Evolutionary conservation across 2,329 filamentous ascomycete genomes (phyloP).

Genomic region (Dothideomycetes sp.): DNA sequence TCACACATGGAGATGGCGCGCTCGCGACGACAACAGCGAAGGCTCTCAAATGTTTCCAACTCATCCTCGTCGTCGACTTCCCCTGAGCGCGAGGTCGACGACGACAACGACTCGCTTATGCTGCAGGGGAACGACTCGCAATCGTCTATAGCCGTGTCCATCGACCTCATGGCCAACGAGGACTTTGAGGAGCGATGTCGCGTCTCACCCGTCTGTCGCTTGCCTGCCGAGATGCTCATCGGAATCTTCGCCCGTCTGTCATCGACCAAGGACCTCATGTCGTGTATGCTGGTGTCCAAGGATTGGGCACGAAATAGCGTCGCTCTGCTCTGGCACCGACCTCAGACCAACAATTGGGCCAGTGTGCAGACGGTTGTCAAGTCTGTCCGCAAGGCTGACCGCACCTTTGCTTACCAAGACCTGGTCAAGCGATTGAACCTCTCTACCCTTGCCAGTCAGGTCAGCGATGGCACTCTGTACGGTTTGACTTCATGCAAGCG

Average conservation of each 20-base stretch:
- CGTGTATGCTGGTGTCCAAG: conserved; percentile 89
- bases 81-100: conserved; percentile 66
- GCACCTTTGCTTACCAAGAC: conserved; percentile 80
- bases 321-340: conserved; percentile 88
- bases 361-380: conserved; percentile 73
- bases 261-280: conserved; percentile 62
- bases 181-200: conserved; percentile 44
- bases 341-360: conserved; percentile 77
- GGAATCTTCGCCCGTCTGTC: conserved; percentile 79
- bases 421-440: conserved; percentile 90
- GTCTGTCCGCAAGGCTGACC: conserved; percentile 61
- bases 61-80: conserved; percentile 63
- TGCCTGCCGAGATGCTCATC: conserved; percentile 93
- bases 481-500: conserved; percentile 78
- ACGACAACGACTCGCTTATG: conserved; percentile 90
- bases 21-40: conserved; percentile 14
- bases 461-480: conserved; percentile 84
- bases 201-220: conserved; percentile 67
- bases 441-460: conserved; percentile 61
- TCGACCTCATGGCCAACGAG: conserved; percentile 58
- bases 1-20: no score
- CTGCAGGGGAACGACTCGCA: conserved; percentile 78
- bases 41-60: conserved; percentile 24
- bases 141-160: conserved; percentile 77
- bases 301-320: conserved; percentile 89